Evolutionary conservation across 768 basidiomycete genomes (phyloP), one percentile per base, ranked within the genome.

Genomic region (Hericium rajendrae): DNA sequence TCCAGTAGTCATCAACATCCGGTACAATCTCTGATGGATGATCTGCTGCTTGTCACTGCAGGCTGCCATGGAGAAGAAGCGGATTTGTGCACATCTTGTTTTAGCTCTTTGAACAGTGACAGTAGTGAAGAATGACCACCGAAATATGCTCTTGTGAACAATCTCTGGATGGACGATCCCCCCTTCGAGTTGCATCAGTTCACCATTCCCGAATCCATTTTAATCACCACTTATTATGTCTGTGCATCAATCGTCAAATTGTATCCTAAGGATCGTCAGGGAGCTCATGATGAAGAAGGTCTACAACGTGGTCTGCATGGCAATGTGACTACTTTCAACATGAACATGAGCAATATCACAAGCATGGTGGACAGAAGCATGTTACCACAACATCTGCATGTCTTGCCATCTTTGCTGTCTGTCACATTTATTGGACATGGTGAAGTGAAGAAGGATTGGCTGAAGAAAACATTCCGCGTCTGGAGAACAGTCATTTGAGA

Each of bases 101-200:
- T 10, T 18, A 22, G 8, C 18, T 6, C 10, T 8, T 18, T 48
- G 18, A 9, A 18, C 15, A 39, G 9, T 18, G 18, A 48, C 8
- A 48, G 6, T 9, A 18, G 18, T 9, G 18, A 16, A 18, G 13
- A 15, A 18, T 6, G 9, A 48, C 48, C 48, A 48, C 48, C 48
- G 18, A 48, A 48, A 48, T 48, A 48, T 51, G 51, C 69, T 0
- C 60, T 71, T 2, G 68, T 71, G 9, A 77, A 76, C 54, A 62
- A 67, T 9, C 48, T 76, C 38, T 77, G 74, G 75, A 66, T 75
- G 22, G 75, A 75, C 4, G 6, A 58, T 0, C 53, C 69, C 3
- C 75, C 75, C 0, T 59, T 52, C 39, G 60, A 69, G 38, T 57
- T 75, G 0, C 37, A 62, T 16, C 18, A 41, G 2, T 59, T 77